These are phyloP conservation scores for Capronia coronata DNA, from an alignment of 2,329 filamentous ascomycete species.

Conservation along the genomic window DNA sequence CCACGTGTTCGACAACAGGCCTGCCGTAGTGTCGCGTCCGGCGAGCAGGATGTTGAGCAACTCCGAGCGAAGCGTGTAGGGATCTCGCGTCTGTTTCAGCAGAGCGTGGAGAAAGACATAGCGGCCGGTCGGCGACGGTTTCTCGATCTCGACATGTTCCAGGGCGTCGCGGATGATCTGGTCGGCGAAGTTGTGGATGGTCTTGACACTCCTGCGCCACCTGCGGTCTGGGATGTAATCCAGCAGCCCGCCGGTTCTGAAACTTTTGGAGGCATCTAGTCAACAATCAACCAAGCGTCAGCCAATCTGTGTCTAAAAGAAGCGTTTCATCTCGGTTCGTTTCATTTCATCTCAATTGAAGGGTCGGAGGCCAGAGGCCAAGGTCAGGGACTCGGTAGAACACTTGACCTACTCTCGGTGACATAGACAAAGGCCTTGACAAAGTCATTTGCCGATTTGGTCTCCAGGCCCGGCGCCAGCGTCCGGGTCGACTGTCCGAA, in stretches of 20 bases:
- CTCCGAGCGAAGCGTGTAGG: constrained; percentile 22
- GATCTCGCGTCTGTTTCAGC: constrained; percentile 24
- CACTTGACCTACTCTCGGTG: constrained; percentile 12
- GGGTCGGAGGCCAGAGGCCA: too few relatives aligned
- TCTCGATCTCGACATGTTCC: constrained; percentile 9
- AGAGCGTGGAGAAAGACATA: constrained; percentile 28
- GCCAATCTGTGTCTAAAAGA: too few relatives aligned
- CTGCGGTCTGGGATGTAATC: constrained; percentile 20
- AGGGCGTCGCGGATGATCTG: constrained; percentile 24
- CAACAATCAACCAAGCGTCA: background rate
- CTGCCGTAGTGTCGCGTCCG: constrained; percentile 36
- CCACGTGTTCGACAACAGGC: constrained; percentile 33
- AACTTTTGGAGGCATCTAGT: constrained; percentile 14
- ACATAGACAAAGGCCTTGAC: constrained; percentile 25
- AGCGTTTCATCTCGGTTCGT: too few relatives aligned
- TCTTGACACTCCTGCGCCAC: constrained; percentile 22
- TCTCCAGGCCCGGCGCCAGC: constrained; percentile 22
- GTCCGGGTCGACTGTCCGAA: constrained; percentile 50
- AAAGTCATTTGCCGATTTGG: constrained; percentile 22
- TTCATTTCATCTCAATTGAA: too few relatives aligned
- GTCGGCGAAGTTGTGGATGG: constrained; percentile 25
- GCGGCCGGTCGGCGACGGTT: constrained; percentile 48
- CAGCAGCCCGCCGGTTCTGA: constrained; percentile 20
- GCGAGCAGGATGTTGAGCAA: constrained; percentile 37
- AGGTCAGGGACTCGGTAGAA: too few relatives aligned